phyloP scores from a whole-genome alignment of 345 rosid genomes.

The Triadica sebifera region DNA sequence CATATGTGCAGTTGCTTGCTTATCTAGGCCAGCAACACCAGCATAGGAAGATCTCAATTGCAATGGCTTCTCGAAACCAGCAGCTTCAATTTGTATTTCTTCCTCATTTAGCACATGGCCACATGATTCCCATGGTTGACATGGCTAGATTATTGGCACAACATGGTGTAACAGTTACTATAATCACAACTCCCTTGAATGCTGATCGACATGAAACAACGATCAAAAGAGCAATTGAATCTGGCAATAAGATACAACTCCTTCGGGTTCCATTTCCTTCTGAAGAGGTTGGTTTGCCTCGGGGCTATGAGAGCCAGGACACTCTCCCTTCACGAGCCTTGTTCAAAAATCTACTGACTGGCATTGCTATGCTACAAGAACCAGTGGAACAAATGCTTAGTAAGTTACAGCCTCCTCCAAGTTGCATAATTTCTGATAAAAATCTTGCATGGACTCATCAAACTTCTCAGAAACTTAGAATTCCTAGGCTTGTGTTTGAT shows the following conservation, averaged over 20 bases:
- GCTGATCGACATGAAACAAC: background rate
- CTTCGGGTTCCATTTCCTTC: conserved; percentile 17
- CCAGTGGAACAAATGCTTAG: conserved; percentile 7
- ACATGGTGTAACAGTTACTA: conserved; percentile 14
- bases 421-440: conserved; percentile 40
- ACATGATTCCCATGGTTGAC: conserved; percentile 16
- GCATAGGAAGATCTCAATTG: background rate
- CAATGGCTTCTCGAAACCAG: conserved; percentile 4
- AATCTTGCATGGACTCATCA: conserved; percentile 35
- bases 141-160: conserved; percentile 14
- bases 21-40: background rate
- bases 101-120: conserved; percentile 14
- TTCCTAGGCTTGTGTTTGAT: conserved; percentile 43
- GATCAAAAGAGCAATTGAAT: conserved; percentile 6
- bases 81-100: conserved; percentile 15
- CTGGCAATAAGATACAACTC: conserved; percentile 8
- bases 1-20: background rate
- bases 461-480: conserved; percentile 21
- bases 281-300: conserved; percentile 9
- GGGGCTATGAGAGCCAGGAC: conserved; percentile 15
- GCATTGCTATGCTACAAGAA: conserved; percentile 8
- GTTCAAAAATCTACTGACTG: conserved; percentile 11
- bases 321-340: conserved; percentile 6
- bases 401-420: conserved; percentile 27
- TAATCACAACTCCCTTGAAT: conserved; percentile 12